These are phyloP conservation scores for Phialocephala subalpina DNA, from an alignment of 2,329 filamentous ascomycete genomes.

Conservation along the genomic window DNA sequence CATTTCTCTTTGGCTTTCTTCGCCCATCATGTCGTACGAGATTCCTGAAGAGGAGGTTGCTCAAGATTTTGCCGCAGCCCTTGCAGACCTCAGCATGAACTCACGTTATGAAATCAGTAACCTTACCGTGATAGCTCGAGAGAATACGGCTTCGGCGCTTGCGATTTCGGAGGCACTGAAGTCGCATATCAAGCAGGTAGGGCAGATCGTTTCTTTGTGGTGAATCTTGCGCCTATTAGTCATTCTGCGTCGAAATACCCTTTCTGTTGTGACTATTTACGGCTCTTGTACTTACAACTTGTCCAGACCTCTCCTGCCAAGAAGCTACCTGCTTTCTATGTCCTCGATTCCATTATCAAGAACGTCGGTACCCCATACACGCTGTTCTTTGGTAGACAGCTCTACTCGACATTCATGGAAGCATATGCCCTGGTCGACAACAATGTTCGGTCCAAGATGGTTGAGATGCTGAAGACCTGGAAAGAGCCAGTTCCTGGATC, in stretches of 20 bases:
- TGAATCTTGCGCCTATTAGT: constrained; percentile 31
- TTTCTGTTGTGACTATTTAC: constrained; percentile 17
- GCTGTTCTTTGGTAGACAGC: constrained; percentile 88
- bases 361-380: constrained; percentile 99
- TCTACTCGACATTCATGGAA: constrained; percentile 96
- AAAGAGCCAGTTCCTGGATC: constrained; percentile 96
- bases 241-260: constrained; percentile 15
- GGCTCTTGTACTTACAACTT: constrained; percentile 39
- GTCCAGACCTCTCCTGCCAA: constrained; percentile 82
- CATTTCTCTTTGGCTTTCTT: constrained; percentile 32
- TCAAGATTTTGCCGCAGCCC: constrained; percentile 90
- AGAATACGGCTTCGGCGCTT: constrained; percentile 95
- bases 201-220: constrained; percentile 48
- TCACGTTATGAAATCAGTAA: constrained; percentile 97
- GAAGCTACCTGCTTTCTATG: constrained; percentile 95
- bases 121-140: constrained; percentile 94
- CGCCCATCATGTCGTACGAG: constrained; percentile 68
- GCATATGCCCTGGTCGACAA: constrained; percentile 90
- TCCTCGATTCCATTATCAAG: constrained; percentile 97
- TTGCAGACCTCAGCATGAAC: constrained; percentile 91
- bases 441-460: constrained; percentile 86
- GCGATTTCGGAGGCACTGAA: constrained; percentile 91
- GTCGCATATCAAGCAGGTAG: constrained; percentile 94
- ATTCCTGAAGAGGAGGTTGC: constrained; percentile 74
- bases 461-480: constrained; percentile 98